Base-by-base conservation (phyloP, 2,329 filamentous ascomycete species). In the Cladorrhinum sp. region DNA sequence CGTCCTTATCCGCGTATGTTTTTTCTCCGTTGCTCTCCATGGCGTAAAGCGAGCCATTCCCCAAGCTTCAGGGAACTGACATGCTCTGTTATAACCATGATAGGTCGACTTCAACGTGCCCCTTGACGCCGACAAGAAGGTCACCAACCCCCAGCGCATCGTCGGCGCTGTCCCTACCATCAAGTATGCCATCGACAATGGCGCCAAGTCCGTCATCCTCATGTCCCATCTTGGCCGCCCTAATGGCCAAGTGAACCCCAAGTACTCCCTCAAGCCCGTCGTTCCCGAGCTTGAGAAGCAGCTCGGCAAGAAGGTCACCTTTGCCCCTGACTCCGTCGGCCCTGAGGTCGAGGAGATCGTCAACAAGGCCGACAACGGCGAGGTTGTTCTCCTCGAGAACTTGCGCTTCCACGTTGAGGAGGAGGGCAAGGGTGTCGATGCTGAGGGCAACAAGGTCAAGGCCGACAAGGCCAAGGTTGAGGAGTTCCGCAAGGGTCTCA, bases 51-150 rank as follows among this genome's bases (percentile, higher is more conserved):
- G 24, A 18, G 14, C 21, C 51, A 28, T 2, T 33, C 21, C 18
- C 12, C 20, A 16, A n/a, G n/a, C 3, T 20, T 14, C 36, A 42
- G 14, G n/a, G 20, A 50, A 39, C 72, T 70, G 67, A 72, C 60
- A 57, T 23, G 53, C 55, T 18, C 48, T 10, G 33, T 58, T 16
- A 46, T 46, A 2, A 56, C n/a, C n/a, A n/a, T 72, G 36, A 24
- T 59, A 96, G 93, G 94, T 99, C 77, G 95, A 99, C 86, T 99
- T 99, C 88, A 99, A 99, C 80, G 96, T 99, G 61, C 95, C 95
- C 67, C 92, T 99, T 73, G 92, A 99, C 75, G 86, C 82, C 69
- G 83, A 95, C 75, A 96, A 92, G 82, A 93, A 96, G 60, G 86
- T 99, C 77, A 98, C 95, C 77, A 99, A 99, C 86, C 92, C 89